Conservation (phyloP, 2,329 filamentous ascomycete species). For the Arthrobotrys musiformis region DNA sequence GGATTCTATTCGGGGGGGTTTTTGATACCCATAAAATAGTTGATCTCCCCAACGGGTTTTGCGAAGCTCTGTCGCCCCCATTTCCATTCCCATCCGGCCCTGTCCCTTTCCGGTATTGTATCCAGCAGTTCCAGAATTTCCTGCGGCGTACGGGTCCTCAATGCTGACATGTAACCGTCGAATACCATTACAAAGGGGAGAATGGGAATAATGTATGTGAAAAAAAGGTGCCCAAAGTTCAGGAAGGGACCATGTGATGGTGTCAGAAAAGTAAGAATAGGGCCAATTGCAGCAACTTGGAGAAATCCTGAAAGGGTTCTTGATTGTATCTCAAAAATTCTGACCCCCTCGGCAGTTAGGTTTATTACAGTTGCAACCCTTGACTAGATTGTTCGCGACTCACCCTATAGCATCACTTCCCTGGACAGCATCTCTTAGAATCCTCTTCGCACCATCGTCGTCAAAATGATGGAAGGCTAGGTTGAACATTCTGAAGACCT, state of each 20-base stretch:
- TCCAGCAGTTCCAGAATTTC: conserved; percentile 73
- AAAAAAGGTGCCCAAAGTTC: conserved; percentile 70
- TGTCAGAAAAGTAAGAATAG: conserved; percentile 67
- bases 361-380: neutral
- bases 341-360: conserved; percentile 52
- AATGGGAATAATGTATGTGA: conserved; percentile 74
- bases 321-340: conserved; percentile 79
- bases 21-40: conserved; percentile 64
- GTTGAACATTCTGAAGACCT: conserved; percentile 76
- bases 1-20: neutral
- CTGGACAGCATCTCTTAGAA: conserved; percentile 73
- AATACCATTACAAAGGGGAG: conserved; percentile 75
- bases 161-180: conserved; percentile 75
- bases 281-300: conserved; percentile 67
- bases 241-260: conserved; percentile 64
- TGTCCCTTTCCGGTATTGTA: conserved; percentile 65
- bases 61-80: conserved; percentile 64
- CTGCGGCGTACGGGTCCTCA: conserved; percentile 74
- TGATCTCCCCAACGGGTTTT: conserved; percentile 66
- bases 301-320: conserved; percentile 69
- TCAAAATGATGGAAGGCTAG: conserved; percentile 82
- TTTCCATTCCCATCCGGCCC: conserved; percentile 64
- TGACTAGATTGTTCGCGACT: conserved; percentile 43
- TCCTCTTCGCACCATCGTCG: conserved; percentile 70
- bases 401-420: conserved; percentile 74